Base-by-base conservation (phyloP, 176 grass and related monocot species). In the Calamus simplicifolius region DNA sequence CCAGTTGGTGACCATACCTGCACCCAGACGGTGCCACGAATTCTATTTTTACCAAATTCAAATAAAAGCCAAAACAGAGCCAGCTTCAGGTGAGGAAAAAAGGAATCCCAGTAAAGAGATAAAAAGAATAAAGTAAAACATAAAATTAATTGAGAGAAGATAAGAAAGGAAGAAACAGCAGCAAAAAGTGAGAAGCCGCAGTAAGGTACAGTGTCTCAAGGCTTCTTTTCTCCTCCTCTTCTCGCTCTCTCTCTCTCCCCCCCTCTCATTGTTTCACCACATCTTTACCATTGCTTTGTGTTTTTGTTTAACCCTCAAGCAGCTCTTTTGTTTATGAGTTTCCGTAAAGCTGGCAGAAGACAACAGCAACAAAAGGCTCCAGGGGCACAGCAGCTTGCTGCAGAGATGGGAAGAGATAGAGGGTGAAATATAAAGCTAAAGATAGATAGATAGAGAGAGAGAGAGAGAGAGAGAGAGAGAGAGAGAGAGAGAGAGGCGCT, bases 321-420 rank as follows among this genome's bases (percentile, higher is more conserved):
- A 43, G 48, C 50, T 25, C 64, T 75, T 59, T 95, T 81, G 78
- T 85, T 85, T 85, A 79, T 79, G 77, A 85, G 80, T 89, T 95
- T 89, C 81, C 75, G 75, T 88, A 89, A 89, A 71, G 72, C 79
- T 60, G 72, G 72, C 16, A 73, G 73, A 78, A 43, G 85, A 72
- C 89, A 56, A 62, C 81, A 77, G 68, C 81, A 73, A 79, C 80
- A 85, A 94, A 85, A 85, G 78, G 77, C 72, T 79, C 81, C 82
- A 82, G 72, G 72, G 79, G 74, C 49, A 68, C 81, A 77, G 78
- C 84, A 85, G 78, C 84, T 79, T 72, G 75, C 75, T 59, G 76
- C 84, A 88, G 84, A 56, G 59, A 72, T 72, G 16, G 16, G 31
- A 29, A 28, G 55, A 68, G 12, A 43, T 43, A 10, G 35, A 43